These are phyloP conservation scores for Clonostachys chloroleuca DNA, from an alignment of 2,329 filamentous ascomycete species.

Conservation along the genomic window DNA sequence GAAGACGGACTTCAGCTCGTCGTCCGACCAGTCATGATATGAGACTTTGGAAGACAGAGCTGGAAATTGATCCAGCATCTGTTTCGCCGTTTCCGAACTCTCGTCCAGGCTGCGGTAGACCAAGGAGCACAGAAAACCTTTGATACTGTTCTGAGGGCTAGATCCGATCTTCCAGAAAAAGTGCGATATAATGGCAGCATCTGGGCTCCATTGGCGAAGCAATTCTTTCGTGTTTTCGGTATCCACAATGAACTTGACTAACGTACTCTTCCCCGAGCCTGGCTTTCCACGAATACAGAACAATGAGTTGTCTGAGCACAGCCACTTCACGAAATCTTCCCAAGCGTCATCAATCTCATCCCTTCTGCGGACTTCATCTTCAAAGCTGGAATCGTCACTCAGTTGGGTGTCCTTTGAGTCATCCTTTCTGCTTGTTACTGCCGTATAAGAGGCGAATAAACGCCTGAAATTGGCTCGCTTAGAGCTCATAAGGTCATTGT, in stretches of 20 bases:
- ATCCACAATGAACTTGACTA: constrained; percentile 19
- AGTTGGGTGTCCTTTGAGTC: too few species aligned
- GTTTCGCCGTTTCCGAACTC: not conserved
- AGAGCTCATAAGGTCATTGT: not conserved
- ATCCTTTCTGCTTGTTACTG: too few species aligned
- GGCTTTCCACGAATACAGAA: constrained; percentile 25
- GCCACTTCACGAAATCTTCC: constrained; percentile 7
- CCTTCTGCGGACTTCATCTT: not conserved
- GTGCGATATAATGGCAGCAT: not conserved
- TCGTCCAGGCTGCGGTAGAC: not conserved
- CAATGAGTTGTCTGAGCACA: constrained; percentile 1
- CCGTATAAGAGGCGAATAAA: not conserved
- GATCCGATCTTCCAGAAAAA: not conserved
- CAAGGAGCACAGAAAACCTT: not conserved
- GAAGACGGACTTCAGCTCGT: not conserved
- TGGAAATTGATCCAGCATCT: not conserved
- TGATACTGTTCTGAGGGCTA: not conserved
- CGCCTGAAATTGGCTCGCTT: not conserved
- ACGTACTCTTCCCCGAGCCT: constrained; percentile 21
- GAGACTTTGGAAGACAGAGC: too few species aligned
- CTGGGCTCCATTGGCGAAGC: not conserved
- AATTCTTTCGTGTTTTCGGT: constrained; percentile 1
- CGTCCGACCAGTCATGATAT: not conserved
- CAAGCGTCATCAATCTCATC: not conserved
- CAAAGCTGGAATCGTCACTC: not conserved